Base-by-base conservation (phyloP, 2,329 filamentous ascomycete genomes). In the Aspergillus aculeatus region DNA sequence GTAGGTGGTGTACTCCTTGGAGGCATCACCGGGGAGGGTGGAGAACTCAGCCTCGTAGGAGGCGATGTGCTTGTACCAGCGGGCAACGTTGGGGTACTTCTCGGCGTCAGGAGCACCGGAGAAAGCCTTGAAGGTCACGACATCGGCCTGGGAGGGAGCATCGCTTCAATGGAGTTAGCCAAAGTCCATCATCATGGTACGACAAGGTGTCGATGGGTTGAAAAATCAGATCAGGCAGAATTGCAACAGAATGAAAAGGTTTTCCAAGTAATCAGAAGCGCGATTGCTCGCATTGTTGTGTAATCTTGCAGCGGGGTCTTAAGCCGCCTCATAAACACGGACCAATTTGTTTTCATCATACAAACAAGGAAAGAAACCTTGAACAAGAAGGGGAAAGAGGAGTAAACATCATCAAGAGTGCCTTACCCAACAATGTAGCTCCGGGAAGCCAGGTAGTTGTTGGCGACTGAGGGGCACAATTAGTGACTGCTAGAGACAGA, bases 41-140 rank as follows among this genome's bases (percentile, higher is more conserved):
- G 89, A 84, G 84, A 98, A 98, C 81, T 98, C 94, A 69, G 89
- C 85, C 85, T 96, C 89, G 83, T 91, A 96, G 71, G 90, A 90
- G 78, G 90, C 87, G 77, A 97, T 91, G 87, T 99, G 94, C 87
- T 96, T 96, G 88, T 96, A 97, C 95, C 95, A 99, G 80, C 95
- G 90, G 76, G 91, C 92, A 75, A 90, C 92, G 83, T 96, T 85
- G 74, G 94, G 92, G 88, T 90, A 96, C 84, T 96, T 96, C 79
- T 84, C 83, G 73, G 89, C 86, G 69, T 89, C 87, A 71, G 95
- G 95, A 62, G 86, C 80, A 70, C 84, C 81, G 75, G 84, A 88
- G 78, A 97, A 80, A 74, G 90, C 90, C 87, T 98, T 96, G 90
- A 90, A 98, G 82, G 87, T 87, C 80, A 89, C 90, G 74, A 96